A percentile compares a stretch with the other conserved stretches of the same genome.
phyloP scores from a whole-genome alignment of 306 rosid species.

The Quercus dentata region DNA sequence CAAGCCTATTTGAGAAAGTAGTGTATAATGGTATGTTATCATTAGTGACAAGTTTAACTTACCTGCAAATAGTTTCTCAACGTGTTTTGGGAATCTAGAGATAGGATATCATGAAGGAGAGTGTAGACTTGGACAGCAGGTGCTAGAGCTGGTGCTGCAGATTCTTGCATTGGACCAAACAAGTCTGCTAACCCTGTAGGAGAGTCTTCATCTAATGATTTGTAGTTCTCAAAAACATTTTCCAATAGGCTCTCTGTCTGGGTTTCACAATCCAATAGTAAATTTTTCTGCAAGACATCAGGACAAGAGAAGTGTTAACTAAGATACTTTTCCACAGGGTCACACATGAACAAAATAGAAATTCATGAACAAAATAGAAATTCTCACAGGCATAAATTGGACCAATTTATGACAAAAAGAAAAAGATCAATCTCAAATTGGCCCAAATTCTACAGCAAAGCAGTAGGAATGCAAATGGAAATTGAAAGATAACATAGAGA shows the following conservation, averaged over 20 bases:
- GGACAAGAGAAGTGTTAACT: slow-evolving; percentile 11
- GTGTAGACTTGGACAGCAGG: slow-evolving; percentile 82
- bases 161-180: slow-evolving; percentile 50
- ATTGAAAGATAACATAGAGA: not conserved
- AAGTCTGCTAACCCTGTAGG: slow-evolving; percentile 65
- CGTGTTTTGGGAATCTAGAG: slow-evolving; percentile 74
- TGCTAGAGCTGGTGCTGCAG: slow-evolving; percentile 85
- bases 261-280: slow-evolving; percentile 86
- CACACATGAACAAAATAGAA: not conserved
- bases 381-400: not conserved
- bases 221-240: slow-evolving; percentile 89
- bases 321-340: slow-evolving; percentile 11
- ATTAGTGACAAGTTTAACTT: slow-evolving; percentile 2
- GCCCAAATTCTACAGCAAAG: not conserved
- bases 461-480: not conserved
- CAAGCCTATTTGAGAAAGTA: slow-evolving; percentile 4
- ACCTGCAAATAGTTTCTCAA: slow-evolving; percentile 86
- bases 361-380: not conserved
- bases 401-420: not conserved
- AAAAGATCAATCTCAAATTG: no score
- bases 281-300: slow-evolving; percentile 65
- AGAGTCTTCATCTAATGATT: slow-evolving; percentile 81
- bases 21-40: not conserved
- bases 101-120: slow-evolving; percentile 85
- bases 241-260: slow-evolving; percentile 79